A percentile compares a stretch with the other conserved stretches of the same genome.
Conservation (phyloP, 306 rosid genomes). For the Parietaria judaica region DNA sequence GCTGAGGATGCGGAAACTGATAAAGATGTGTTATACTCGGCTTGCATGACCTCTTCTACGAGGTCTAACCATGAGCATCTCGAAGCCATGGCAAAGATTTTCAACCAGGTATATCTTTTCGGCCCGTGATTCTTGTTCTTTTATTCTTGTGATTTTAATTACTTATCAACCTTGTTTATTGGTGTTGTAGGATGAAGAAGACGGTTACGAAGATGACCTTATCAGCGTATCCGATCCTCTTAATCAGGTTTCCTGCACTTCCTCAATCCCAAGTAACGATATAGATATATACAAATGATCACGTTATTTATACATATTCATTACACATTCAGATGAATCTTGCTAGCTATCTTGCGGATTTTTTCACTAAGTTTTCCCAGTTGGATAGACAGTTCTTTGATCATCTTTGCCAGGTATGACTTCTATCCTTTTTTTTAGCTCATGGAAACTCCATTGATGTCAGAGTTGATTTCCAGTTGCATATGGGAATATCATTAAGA, state of each 20-base stretch:
- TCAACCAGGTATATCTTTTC: slow-evolving; percentile 47
- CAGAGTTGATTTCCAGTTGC: neutral
- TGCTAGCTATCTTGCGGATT: slow-evolving; percentile 57
- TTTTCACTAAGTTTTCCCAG: slow-evolving; percentile 50
- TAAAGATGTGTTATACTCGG: slow-evolving; percentile 41
- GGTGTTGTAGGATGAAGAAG: slow-evolving; percentile 59
- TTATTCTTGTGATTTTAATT: slow-evolving; percentile 3
- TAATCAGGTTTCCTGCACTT: slow-evolving; percentile 47
- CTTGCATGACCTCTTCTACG: slow-evolving; percentile 40
- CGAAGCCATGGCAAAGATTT: slow-evolving; percentile 74
- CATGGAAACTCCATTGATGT: neutral
- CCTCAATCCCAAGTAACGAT: neutral
- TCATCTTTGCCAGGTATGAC: slow-evolving; percentile 56
- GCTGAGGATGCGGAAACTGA: slow-evolving; percentile 39
- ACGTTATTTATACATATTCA: neutral
- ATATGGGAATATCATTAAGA: no score
- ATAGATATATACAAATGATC: neutral
- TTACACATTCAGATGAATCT: slow-evolving; percentile 57
- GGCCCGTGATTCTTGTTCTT: neutral
- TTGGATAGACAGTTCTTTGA: slow-evolving; percentile 50
- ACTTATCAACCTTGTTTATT: slow-evolving; percentile 24
- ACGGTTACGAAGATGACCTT: slow-evolving; percentile 66
- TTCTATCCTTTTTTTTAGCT: neutral
- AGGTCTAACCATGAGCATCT: slow-evolving; percentile 68
- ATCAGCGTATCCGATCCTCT: slow-evolving; percentile 73